Percentiles rank a stretch among this genome's conserved stretches.
phyloP scores from a whole-genome alignment of 164 flowering plant species.

The Litsea cubeba region DNA sequence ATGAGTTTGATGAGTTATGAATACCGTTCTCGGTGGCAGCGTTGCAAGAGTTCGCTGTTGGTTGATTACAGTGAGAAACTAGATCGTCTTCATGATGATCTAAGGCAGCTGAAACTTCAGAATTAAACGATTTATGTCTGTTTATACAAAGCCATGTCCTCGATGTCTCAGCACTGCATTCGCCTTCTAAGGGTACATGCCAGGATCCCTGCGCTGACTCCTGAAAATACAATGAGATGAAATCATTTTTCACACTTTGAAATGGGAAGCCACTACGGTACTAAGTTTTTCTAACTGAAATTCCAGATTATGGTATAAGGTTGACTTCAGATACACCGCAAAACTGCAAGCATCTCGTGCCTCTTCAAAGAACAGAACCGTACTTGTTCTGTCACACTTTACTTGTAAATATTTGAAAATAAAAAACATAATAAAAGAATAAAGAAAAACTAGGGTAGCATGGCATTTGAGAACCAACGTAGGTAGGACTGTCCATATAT shows the following conservation, averaged over 20 bases:
- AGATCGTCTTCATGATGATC: slow-evolving; percentile 1
- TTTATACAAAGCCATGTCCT: slow-evolving; percentile 69
- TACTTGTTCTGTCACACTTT: too few relatives aligned
- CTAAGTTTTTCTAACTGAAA: not conserved
- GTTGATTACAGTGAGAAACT: not conserved
- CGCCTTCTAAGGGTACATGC: slow-evolving; percentile 63
- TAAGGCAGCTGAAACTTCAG: slow-evolving; percentile 2
- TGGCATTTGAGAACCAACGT: too few relatives aligned
- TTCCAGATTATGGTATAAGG: not conserved
- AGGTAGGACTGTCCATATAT: too few relatives aligned
- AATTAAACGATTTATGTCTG: slow-evolving; percentile 23
- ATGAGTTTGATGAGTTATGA: slow-evolving; percentile 4
- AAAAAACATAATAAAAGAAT: too few relatives aligned
- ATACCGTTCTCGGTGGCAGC: not conserved
- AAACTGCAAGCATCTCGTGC: not conserved
- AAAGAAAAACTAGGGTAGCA: too few relatives aligned
- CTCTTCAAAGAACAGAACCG: not conserved
- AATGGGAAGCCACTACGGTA: not conserved
- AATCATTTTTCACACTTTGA: not conserved
- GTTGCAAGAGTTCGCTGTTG: not conserved
- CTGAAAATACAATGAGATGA: slow-evolving; percentile 27
- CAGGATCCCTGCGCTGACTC: slow-evolving; percentile 78
- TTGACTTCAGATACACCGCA: not conserved
- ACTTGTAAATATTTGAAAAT: not conserved
- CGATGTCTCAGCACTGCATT: slow-evolving; percentile 29